These are phyloP conservation scores for Halophytophthora polymorphica DNA, from an alignment of 352 stramenopile species.

Conservation along the genomic window DNA sequence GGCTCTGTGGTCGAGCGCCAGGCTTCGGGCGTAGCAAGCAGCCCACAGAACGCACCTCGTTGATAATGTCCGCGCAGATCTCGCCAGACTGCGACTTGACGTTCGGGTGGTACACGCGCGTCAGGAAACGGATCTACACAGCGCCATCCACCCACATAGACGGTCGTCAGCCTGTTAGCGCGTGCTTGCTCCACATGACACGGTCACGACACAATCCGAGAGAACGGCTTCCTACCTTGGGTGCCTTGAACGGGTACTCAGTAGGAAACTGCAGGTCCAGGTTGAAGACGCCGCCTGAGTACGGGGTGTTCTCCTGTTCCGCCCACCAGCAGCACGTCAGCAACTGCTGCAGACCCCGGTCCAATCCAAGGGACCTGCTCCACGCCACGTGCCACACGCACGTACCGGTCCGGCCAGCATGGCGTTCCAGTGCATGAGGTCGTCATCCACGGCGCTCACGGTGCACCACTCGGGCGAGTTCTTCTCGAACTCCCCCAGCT, in stretches of 20 bases:
- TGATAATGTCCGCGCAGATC: conserved; percentile 95
- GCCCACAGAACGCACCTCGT: conserved; percentile 43
- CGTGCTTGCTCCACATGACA: neutral
- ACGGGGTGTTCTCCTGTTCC: conserved; percentile 78
- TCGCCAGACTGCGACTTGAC: conserved; percentile 95
- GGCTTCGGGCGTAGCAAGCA: neutral
- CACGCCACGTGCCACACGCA: conserved; percentile 1
- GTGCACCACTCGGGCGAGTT: conserved; percentile 90
- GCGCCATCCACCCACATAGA: neutral
- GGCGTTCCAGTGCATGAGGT: conserved; percentile 90
- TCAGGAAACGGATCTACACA: conserved; percentile 89
- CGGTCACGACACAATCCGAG: neutral
- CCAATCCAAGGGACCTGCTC: neutral
- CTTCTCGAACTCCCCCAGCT: conserved; percentile 87
- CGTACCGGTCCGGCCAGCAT: conserved; percentile 88
- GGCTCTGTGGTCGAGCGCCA: neutral
- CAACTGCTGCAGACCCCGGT: neutral
- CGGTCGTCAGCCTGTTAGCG: neutral
- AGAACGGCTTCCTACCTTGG: conserved; percentile 47
- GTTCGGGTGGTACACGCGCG: conserved; percentile 96
- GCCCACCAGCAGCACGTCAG: conserved; percentile 5
- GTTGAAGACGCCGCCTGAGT: conserved; percentile 90
- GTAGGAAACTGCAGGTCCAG: conserved; percentile 94
- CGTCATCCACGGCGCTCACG: conserved; percentile 80
- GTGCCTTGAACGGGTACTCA: conserved; percentile 96